Percentiles rank a stretch among this genome's conserved stretches.
These are phyloP conservation scores for Leccinum barrowsii DNA, from an alignment of 768 basidiomycete species.

Conservation along the genomic window DNA sequence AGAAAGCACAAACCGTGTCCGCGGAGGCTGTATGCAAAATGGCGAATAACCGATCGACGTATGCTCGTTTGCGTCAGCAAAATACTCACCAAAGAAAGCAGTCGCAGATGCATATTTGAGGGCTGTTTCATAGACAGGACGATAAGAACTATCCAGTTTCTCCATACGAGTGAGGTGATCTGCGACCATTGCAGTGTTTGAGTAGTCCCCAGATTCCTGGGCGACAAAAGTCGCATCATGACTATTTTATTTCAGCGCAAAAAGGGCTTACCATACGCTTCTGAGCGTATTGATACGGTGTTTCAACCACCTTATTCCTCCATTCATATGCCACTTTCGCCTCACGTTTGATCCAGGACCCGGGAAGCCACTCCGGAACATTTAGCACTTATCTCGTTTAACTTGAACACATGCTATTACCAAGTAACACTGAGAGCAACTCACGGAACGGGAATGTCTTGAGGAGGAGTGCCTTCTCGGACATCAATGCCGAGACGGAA, in stretches of 20 bases:
- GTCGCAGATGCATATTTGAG: neutral
- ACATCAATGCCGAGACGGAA: neutral
- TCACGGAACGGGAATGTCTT: conserved; percentile 3
- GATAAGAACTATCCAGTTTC: neutral
- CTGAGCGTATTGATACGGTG: neutral
- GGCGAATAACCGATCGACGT: neutral
- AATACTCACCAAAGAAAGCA: neutral
- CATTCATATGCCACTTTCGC: neutral
- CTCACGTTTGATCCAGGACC: conserved; percentile 3
- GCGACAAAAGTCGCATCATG: neutral
- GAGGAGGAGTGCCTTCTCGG: conserved; percentile 1
- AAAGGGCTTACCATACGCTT: neutral
- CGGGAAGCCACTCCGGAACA: conserved; percentile 1
- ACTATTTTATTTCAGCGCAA: neutral
- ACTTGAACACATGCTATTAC: conserved; percentile 1
- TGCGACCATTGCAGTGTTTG: neutral
- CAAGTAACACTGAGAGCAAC: conserved; percentile 5
- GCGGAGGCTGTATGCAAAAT: neutral
- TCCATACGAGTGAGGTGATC: neutral
- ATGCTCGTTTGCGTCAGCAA: neutral
- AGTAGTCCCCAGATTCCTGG: neutral
- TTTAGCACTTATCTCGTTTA: neutral
- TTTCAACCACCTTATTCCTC: conserved; percentile 2
- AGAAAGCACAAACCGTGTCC: neutral
- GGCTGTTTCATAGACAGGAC: neutral